Base-by-base conservation (phyloP, 805 yeast species). In the Wickerhamiella lipophila region DNA sequence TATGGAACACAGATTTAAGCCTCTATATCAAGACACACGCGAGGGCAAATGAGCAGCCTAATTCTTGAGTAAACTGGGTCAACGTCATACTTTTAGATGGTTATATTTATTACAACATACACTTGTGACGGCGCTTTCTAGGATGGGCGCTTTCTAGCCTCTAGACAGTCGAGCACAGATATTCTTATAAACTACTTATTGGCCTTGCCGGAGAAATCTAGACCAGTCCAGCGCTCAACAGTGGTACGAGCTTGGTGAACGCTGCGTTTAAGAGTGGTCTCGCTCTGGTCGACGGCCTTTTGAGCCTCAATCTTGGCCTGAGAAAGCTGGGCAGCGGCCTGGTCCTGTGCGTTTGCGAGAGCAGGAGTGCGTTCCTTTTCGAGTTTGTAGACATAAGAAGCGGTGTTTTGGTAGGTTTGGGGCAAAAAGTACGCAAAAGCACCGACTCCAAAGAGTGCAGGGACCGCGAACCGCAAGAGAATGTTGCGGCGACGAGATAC, bases 351-450 rank as follows among this genome's bases (percentile, higher is more conserved):
- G 41, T 71, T 62, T 12, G 88, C 85, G 30, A 85, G 61, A 35
- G 68, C 70, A 4, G 94, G 94, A 40, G 79, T 64, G 49, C 72
- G 64, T 50, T 57, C 48, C 60, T 76, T 66, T 63, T 86, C 92
- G 52, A 76, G 68, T 49, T 68, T 65, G 77, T 84, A 78, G 2
- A 74, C 65, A 57, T 79, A 76, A 6, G 66, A 63, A 12, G 73
- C 65, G 7, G 84, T 76, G 62, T 81, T 83, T 38, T 59, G 58
- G 57, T 75, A 83, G 0, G 95, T 86, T 46, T 71, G 65, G 15
- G 95, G 95, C 57, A 84, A 71, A 56, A 83, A 79, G 61, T 75
- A 71, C 52, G 69, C 75, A 66, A 86, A 83, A 0, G 89, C 77
- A 5, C 68, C 73, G 25, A 74, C 53, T 12, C 88, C 92, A 47